Evolutionary conservation across 331 rosid genomes (phyloP).

Genomic region (Prunus yedoensis): DNA sequence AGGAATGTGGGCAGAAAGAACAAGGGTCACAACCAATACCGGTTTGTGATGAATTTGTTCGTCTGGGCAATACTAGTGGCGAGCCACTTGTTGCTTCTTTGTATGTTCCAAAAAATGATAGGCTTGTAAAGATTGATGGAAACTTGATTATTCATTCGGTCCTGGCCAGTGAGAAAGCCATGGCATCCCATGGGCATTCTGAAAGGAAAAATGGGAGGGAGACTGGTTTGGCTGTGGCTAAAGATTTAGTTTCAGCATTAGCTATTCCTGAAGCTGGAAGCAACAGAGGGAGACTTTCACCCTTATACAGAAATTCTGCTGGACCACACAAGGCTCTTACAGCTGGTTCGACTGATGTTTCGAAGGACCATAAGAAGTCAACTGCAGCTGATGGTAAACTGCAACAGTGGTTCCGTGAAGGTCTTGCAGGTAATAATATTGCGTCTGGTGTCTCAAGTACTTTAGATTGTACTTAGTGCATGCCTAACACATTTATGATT

Average conservation of each 20-base stretch:
- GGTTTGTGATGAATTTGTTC: constrained; percentile 34
- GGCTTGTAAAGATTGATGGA: constrained; percentile 91
- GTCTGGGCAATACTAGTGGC: constrained; percentile 56
- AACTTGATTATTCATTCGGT: constrained; percentile 92
- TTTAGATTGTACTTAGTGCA: constrained; percentile 2
- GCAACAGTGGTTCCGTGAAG: constrained; percentile 98
- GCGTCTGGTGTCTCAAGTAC: constrained; percentile 1
- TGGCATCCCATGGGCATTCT: constrained; percentile 51
- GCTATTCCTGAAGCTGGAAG: constrained; percentile 68
- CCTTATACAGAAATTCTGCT: constrained; percentile 42
- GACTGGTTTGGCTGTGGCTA: constrained; percentile 62
- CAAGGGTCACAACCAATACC: constrained; percentile 19
- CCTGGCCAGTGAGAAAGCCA: constrained; percentile 88
- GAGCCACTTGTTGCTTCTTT: constrained; percentile 89
- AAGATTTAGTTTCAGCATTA: constrained; percentile 59
- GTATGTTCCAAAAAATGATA: constrained; percentile 95
- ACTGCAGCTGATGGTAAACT: constrained; percentile 73
- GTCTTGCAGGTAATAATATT: constrained; percentile 68
- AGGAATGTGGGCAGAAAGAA: constrained; percentile 24
- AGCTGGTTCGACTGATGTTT: constrained; percentile 50
- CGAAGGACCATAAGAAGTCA: constrained; percentile 58
- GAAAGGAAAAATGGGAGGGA: constrained; percentile 45
- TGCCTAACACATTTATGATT: not conserved
- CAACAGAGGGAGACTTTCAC: constrained; percentile 58
- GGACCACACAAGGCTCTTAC: constrained; percentile 68